Conservation (phyloP, 1,139 yeast species). For the Yamadazyma mexicana region DNA sequence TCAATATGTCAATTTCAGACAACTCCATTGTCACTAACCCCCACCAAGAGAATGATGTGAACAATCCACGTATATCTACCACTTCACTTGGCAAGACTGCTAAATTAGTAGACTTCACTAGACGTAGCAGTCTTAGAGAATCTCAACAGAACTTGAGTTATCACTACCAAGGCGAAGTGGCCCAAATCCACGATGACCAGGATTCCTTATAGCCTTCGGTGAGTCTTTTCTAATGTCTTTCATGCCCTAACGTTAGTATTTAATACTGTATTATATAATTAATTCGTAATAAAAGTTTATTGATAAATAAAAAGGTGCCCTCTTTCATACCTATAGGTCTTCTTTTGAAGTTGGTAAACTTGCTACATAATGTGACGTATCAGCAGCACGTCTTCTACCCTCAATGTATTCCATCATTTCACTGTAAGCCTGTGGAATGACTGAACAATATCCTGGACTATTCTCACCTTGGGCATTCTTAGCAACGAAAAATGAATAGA, state of each 20-base stretch:
- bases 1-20: conserved; percentile 15
- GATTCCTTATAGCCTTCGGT: neutral
- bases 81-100: conserved; percentile 31
- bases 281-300: conserved; percentile 7
- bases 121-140: conserved; percentile 47
- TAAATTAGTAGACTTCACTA: conserved; percentile 53
- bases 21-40: conserved; percentile 10
- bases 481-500: conserved; percentile 85
- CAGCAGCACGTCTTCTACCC: conserved; percentile 86
- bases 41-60: conserved; percentile 2
- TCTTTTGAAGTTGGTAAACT: conserved; percentile 27
- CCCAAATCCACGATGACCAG: conserved; percentile 36
- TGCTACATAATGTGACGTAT: conserved; percentile 70
- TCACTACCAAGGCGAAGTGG: conserved; percentile 33
- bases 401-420: conserved; percentile 92
- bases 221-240: conserved; percentile 1
- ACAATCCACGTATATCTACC: conserved; percentile 16
- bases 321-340: conserved; percentile 8
- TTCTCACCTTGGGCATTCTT: conserved; percentile 37
- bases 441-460: conserved; percentile 55
- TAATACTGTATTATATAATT: conserved; percentile 9
- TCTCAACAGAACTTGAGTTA: conserved; percentile 27
- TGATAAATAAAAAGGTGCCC: neutral
- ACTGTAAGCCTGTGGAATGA: conserved; percentile 81
- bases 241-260: conserved; percentile 2